phyloP scores from a whole-genome alignment of 306 rosid genomes.

The Quercus berberidifolia region DNA sequence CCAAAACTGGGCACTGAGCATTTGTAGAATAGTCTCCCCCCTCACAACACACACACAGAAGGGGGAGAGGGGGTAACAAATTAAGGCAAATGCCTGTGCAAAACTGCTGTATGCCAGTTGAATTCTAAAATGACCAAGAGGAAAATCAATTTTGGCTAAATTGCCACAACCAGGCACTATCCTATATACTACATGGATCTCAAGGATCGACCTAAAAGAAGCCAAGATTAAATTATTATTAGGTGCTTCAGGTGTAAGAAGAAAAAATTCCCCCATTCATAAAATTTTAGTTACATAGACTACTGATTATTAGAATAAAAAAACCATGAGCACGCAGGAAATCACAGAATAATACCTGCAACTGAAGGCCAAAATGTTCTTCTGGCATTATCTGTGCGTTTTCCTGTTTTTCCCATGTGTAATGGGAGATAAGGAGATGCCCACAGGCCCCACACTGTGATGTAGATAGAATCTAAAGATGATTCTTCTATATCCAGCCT shows the following conservation, averaged over 20 bases:
- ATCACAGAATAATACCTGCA: slow-evolving; percentile 54
- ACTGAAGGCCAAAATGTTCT: slow-evolving; percentile 80
- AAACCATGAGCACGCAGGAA: neutral
- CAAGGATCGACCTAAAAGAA: neutral
- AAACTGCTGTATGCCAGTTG: neutral
- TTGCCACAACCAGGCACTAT: neutral
- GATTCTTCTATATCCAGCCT: slow-evolving; percentile 86
- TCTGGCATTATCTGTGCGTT: slow-evolving; percentile 58
- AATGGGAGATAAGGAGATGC: slow-evolving; percentile 89
- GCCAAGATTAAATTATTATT: neutral
- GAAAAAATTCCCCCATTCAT: neutral
- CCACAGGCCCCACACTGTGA: slow-evolving; percentile 55
- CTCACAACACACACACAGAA: no score
- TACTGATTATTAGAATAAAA: neutral
- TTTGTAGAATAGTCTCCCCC: neutral
- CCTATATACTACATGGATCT: neutral
- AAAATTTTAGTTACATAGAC: neutral
- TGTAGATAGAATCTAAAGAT: slow-evolving; percentile 58
- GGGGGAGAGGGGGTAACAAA: neutral
- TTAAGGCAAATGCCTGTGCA: neutral
- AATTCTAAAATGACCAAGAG: slow-evolving; percentile 5
- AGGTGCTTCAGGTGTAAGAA: neutral
- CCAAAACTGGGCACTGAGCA: neutral
- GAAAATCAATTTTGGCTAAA: neutral
- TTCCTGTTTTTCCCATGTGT: slow-evolving; percentile 85